Percentiles rank a stretch among this genome's conserved stretches.
phyloP scores from a whole-genome alignment of 2,329 filamentous ascomycete species.

The Scedosporium apiospermum region DNA sequence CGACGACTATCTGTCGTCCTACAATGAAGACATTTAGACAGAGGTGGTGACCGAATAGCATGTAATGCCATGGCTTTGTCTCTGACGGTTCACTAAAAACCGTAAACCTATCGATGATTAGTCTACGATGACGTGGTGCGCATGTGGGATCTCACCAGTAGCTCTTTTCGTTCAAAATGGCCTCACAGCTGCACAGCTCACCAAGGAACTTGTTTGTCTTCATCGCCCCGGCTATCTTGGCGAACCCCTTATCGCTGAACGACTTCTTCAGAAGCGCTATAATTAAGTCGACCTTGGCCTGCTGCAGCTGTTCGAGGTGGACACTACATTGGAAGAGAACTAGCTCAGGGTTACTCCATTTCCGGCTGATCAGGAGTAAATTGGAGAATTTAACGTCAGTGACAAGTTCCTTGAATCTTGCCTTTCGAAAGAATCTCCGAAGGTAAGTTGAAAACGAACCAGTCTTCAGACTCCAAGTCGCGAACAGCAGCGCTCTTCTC shows the following conservation, averaged over 20 bases:
- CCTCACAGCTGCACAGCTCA: slow-evolving; percentile 49
- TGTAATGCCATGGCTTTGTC: slow-evolving; percentile 57
- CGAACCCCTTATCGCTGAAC: slow-evolving; percentile 60
- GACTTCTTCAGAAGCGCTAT: slow-evolving; percentile 46
- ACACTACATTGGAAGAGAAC: slow-evolving; percentile 59
- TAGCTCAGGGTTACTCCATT: slow-evolving; percentile 65
- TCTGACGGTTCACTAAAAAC: slow-evolving; percentile 56
- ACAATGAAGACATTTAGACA: slow-evolving; percentile 64
- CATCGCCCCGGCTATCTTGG: slow-evolving; percentile 61
- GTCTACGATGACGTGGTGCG: too few species aligned
- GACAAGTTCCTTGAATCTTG: too few species aligned
- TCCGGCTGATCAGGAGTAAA: too few species aligned
- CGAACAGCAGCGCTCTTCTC: too few species aligned
- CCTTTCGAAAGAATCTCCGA: too few species aligned
- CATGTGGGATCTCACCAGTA: too few species aligned
- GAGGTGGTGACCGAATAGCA: slow-evolving; percentile 71
- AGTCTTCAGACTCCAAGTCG: too few species aligned
- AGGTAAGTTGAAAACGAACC: too few species aligned
- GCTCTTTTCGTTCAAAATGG: slow-evolving; percentile 64
- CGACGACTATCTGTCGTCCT: slow-evolving; percentile 54
- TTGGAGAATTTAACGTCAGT: too few species aligned
- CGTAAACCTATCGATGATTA: slow-evolving; percentile 65
- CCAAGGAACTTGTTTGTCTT: slow-evolving; percentile 68
- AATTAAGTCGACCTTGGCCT: slow-evolving; percentile 34
- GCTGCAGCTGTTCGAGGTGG: slow-evolving; percentile 51